Conservation (phyloP, 23 red algal species). For the Gracilariopsis chorda region DNA sequence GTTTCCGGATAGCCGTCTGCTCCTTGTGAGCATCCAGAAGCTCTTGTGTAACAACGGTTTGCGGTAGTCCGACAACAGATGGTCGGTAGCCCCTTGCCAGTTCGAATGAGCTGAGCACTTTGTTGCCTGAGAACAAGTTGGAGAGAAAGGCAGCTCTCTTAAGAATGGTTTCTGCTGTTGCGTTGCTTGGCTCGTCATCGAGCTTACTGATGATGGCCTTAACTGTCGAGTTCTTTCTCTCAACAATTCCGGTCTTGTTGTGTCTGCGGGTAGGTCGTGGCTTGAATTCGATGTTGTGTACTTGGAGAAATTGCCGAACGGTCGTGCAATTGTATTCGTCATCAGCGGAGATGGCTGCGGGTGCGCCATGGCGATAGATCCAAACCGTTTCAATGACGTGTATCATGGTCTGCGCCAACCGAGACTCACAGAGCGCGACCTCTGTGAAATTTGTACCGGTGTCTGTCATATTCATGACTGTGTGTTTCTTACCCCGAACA, state of each 20-base stretch:
- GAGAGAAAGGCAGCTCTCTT: slow-evolving; percentile 4
- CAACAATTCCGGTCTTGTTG: slow-evolving; percentile 1
- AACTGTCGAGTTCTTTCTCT: slow-evolving; percentile 5
- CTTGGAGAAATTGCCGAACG: neutral
- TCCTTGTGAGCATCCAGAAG: neutral
- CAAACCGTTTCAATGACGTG: neutral
- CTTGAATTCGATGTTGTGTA: slow-evolving; percentile 7
- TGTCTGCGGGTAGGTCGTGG: slow-evolving; percentile 12
- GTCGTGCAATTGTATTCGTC: neutral
- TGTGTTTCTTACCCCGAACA: neutral
- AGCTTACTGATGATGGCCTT: slow-evolving; percentile 5
- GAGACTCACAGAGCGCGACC: neutral
- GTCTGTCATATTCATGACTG: slow-evolving; percentile 10
- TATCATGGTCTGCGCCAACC: neutral
- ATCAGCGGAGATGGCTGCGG: neutral
- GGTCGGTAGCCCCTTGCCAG: slow-evolving; percentile 8
- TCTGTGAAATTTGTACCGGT: neutral
- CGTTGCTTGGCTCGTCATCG: neutral
- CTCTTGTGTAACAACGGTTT: neutral
- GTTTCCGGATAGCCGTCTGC: neutral
- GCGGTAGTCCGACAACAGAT: neutral
- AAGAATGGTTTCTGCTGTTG: neutral
- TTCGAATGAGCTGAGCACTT: slow-evolving; percentile 22
- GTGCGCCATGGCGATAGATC: slow-evolving; percentile 24
- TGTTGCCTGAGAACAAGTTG: slow-evolving; percentile 9